Percentiles rank a stretch among this genome's conserved stretches.
phyloP scores from a whole-genome alignment of 1,139 yeast genomes.

The Kodamaea arcana region DNA sequence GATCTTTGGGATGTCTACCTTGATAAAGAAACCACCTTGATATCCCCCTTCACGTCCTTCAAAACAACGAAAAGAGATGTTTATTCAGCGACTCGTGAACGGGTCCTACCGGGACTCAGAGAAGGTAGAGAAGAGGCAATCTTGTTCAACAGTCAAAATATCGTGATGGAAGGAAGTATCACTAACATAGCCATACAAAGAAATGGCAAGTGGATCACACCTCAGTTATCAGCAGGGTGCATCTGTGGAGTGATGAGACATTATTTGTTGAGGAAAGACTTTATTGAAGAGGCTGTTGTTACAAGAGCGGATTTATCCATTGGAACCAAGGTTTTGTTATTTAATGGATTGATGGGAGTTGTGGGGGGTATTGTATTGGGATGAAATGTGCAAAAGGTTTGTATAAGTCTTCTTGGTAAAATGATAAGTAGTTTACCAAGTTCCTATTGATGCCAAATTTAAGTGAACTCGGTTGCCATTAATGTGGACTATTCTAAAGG shows the following conservation, averaged over 20 bases:
- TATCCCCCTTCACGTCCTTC: slow-evolving; percentile 80
- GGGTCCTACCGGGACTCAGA: slow-evolving; percentile 35
- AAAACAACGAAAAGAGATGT: slow-evolving; percentile 74
- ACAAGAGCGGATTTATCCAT: slow-evolving; percentile 38
- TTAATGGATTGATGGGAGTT: slow-evolving; percentile 84
- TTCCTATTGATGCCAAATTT: too few relatives aligned
- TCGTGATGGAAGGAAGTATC: slow-evolving; percentile 79
- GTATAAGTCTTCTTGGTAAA: too few relatives aligned
- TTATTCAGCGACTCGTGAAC: slow-evolving; percentile 59
- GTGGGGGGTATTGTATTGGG: slow-evolving; percentile 51
- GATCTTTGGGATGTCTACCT: slow-evolving; percentile 55
- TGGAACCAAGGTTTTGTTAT: slow-evolving; percentile 67
- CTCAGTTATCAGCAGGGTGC: slow-evolving; percentile 72
- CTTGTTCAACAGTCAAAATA: slow-evolving; percentile 55
- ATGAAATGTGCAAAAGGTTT: too few relatives aligned
- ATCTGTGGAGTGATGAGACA: slow-evolving; percentile 81
- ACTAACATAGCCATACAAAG: slow-evolving; percentile 71
- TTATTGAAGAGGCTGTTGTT: slow-evolving; percentile 54
- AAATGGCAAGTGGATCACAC: slow-evolving; percentile 70
- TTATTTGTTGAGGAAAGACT: slow-evolving; percentile 51
- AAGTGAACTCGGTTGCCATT: too few relatives aligned
- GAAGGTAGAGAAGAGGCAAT: slow-evolving; percentile 62
- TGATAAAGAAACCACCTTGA: slow-evolving; percentile 49
- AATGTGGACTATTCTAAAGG: too few relatives aligned
- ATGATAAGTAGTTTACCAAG: too few relatives aligned